phyloP scores from a whole-genome alignment of 2,329 filamentous ascomycete species.

The Ploettnerulaceae sp. region DNA sequence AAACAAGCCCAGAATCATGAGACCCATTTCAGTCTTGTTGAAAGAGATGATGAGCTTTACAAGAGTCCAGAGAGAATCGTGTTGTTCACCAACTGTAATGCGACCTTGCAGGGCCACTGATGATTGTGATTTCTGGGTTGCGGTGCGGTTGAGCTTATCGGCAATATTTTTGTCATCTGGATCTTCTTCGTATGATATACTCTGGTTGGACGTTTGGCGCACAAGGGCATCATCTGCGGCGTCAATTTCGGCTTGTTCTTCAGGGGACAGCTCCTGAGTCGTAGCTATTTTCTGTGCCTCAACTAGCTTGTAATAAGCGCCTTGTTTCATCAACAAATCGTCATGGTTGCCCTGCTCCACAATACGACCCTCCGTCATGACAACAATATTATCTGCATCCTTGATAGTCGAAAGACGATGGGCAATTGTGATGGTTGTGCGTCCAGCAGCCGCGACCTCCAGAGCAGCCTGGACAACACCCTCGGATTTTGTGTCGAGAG shows the following conservation, averaged over 20 bases:
- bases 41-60: slow-evolving; percentile 76
- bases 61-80: slow-evolving; percentile 69
- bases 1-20: slow-evolving; percentile 69
- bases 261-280: slow-evolving; percentile 48
- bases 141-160: slow-evolving; percentile 51
- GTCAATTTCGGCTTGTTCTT: slow-evolving; percentile 48
- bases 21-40: slow-evolving; percentile 65
- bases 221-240: slow-evolving; percentile 47
- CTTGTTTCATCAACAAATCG: slow-evolving; percentile 62
- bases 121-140: slow-evolving; percentile 58
- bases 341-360: slow-evolving; percentile 90
- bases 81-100: slow-evolving; percentile 43
- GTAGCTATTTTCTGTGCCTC: slow-evolving; percentile 78
- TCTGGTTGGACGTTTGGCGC: slow-evolving; percentile 41
- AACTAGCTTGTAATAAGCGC: slow-evolving; percentile 80
- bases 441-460: slow-evolving; percentile 75
- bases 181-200: slow-evolving; percentile 45
- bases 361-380: slow-evolving; percentile 81
- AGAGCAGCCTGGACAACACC: slow-evolving; percentile 90
- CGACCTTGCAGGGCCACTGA: slow-evolving; percentile 62
- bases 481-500: slow-evolving; percentile 90
- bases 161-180: slow-evolving; percentile 57
- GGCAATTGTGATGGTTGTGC: slow-evolving; percentile 94
- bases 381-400: slow-evolving; percentile 91
- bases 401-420: slow-evolving; percentile 93